Evolutionary conservation across 441 rosid genomes (phyloP), one percentile per base, ranked within the genome.

Genomic region (Gossypium schwendimanii): DNA sequence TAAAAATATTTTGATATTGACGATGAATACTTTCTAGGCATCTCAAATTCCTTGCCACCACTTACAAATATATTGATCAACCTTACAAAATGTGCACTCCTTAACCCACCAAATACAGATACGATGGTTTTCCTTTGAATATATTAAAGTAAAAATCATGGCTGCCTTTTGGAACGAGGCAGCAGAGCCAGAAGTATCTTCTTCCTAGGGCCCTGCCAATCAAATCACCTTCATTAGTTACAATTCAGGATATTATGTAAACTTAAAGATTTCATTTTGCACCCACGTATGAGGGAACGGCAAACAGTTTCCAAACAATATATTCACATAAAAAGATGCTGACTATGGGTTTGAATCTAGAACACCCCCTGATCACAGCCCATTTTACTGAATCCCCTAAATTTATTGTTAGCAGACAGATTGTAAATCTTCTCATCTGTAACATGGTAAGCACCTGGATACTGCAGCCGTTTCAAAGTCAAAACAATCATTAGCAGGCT

Each of bases 191-290:
- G 91, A 71, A 91, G 89, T 69, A 94, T 91, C 84, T 91, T 91
- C 85, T 94, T 94, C 79, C 98, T 86, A 58, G 98, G 97, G 31
- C 98, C 98, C 97, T 94, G 91, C 81, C 79, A 76, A 28, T 64
- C 69, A 80, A 76, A 31, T 69, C 67, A 69, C 8, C 15, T 28
- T 62, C 49, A 26, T 70, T 36, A 71, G 20, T 17, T 62, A 15
- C 31, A 71, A 47, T n/a, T 6, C 2, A 33, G 49, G 50, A 53
- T 11, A 9, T 69, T 4, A 28, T 3, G 18, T n/a, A n/a, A 4
- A n/a, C 7, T 49, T n/a, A 4, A n/a, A 33, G 24, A 62, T 36
- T 15, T 33, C 49, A 28, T 60, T 60, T 60, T 60, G 20, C 64
- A 62, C 45, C 7, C 15, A 23, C 2, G 9, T 4, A 8, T 1